Evolutionary conservation across 768 basidiomycete species (phyloP).

Genomic region (Rubroboletus satanas): DNA sequence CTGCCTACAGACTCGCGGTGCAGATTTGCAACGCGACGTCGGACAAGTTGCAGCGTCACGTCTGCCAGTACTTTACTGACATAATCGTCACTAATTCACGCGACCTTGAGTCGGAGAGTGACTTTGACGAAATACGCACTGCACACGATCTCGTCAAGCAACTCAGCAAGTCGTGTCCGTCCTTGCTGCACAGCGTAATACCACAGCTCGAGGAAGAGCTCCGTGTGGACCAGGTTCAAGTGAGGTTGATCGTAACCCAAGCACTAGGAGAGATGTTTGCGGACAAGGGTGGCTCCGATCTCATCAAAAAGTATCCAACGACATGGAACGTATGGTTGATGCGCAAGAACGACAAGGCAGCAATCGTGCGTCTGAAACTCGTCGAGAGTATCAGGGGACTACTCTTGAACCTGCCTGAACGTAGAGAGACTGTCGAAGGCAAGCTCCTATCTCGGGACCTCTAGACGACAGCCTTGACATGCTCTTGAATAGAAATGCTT

Average conservation of each 20-base stretch:
- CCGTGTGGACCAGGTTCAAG: conserved; percentile 63
- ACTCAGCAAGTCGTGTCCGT: conserved; percentile 74
- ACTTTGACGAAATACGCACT: conserved; percentile 62
- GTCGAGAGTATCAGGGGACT: conserved; percentile 67
- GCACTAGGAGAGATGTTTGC: conserved; percentile 90
- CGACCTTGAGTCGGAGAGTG: conserved; percentile 52
- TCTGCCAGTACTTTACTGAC: conserved; percentile 91
- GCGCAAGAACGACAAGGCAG: conserved; percentile 71
- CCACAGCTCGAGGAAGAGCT: conserved; percentile 92
- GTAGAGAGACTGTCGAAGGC: conserved; percentile 72
- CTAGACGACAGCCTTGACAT: conserved; percentile 1
- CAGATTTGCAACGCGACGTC: conserved; percentile 80
- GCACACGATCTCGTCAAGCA: conserved; percentile 86
- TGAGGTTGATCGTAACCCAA: conserved; percentile 79
- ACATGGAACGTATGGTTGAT: conserved; percentile 86
- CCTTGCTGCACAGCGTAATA: conserved; percentile 82
- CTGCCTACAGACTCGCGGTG: conserved; percentile 77
- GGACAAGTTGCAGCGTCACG: conserved; percentile 84
- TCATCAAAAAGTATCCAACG: conserved; percentile 73
- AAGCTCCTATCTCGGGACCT: conserved; percentile 18
- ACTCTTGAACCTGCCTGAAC: conserved; percentile 61
- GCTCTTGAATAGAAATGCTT: conserved; percentile 47
- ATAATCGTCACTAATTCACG: conserved; percentile 62
- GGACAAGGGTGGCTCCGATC: conserved; percentile 66
- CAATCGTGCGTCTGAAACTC: conserved; percentile 70